A percentile compares a stretch with the other conserved stretches of the same genome.
phyloP scores from a whole-genome alignment of 305 asterid species.

The Plantago coronopus region DNA sequence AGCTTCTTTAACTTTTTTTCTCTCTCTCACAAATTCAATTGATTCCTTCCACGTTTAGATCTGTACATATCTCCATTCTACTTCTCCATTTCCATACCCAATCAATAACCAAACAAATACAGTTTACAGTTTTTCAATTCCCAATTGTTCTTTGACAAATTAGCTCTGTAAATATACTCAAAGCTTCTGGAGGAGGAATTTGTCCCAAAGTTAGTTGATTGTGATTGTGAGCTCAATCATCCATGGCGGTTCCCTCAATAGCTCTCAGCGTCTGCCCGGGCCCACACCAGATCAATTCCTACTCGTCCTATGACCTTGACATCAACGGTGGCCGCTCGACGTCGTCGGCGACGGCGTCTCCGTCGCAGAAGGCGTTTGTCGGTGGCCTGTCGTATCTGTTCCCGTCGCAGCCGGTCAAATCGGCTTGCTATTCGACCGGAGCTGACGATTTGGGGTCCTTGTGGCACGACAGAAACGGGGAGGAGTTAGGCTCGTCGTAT shows the following conservation, averaged over 20 bases:
- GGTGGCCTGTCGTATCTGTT: conserved; percentile 81
- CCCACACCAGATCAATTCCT: conserved; percentile 75
- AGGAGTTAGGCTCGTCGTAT: conserved; percentile 51
- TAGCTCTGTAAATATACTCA: too few species aligned
- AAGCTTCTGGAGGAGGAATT: too few species aligned
- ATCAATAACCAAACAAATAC: too few species aligned
- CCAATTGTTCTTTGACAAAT: too few species aligned
- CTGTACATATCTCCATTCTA: too few species aligned
- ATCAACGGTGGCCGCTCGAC: conserved; percentile 50
- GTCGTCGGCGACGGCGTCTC: conserved; percentile 57
- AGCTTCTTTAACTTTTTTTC: too few species aligned
- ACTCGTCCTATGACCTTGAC: conserved; percentile 75
- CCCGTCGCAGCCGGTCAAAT: conserved; percentile 57
- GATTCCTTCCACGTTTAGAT: too few species aligned
- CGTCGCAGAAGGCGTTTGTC: conserved; percentile 54
- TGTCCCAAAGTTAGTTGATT: too few species aligned
- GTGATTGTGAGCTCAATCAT: not conserved
- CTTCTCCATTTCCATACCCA: too few species aligned
- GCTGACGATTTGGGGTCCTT: conserved; percentile 62
- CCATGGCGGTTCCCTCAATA: conserved; percentile 56
- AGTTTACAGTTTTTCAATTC: too few species aligned
- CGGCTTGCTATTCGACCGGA: conserved; percentile 48
- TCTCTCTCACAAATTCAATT: too few species aligned
- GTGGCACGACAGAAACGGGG: conserved; percentile 78
- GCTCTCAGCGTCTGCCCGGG: conserved; percentile 78